Conservation (phyloP, 345 rosid species). For the Gossypium rotundifolium region DNA sequence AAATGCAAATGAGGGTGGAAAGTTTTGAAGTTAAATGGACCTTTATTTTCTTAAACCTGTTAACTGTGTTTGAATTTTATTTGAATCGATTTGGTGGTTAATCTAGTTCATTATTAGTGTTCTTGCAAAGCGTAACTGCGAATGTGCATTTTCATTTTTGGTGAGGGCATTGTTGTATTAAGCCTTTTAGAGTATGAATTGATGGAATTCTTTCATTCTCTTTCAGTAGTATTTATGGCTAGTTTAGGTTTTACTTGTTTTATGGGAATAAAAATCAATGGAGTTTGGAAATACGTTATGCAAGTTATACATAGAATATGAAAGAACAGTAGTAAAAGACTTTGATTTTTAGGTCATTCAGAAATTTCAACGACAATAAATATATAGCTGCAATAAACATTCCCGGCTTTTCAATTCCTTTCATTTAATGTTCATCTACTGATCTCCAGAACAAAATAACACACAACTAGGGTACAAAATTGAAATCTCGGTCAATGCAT, state of each 20-base stretch:
- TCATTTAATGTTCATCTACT: neutral
- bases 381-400: neutral
- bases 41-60: neutral
- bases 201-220: neutral
- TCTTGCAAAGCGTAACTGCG: neutral
- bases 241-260: neutral
- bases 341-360: neutral
- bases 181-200: neutral
- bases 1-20: neutral
- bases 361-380: neutral
- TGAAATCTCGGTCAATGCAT: neutral
- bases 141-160: neutral
- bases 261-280: neutral
- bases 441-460: neutral
- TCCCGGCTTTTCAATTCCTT: neutral
- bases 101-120: slow-evolving; percentile 1
- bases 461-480: neutral
- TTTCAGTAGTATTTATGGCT: neutral
- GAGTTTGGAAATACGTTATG: neutral
- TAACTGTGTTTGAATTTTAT: neutral
- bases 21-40: neutral
- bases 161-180: neutral
- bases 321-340: neutral
- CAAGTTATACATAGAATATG: neutral
- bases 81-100: neutral